Evolutionary conservation across 345 rosid genomes (phyloP).

Genomic region (Camelina laxa): DNA sequence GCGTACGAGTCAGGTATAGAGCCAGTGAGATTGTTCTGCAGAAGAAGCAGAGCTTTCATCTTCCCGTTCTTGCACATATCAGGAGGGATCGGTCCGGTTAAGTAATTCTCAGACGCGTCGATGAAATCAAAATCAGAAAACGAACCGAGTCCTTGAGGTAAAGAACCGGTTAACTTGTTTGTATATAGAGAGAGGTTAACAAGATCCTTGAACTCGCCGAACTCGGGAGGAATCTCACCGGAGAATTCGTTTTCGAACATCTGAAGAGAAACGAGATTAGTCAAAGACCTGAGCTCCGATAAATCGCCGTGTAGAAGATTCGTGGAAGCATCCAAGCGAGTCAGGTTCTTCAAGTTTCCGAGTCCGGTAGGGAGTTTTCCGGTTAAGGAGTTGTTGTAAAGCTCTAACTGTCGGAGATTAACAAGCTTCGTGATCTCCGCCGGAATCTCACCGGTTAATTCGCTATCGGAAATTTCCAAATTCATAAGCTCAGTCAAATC

Average conservation of each 20-base stretch:
- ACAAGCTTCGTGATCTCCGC: conserved; percentile 57
- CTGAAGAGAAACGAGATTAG: conserved; percentile 67
- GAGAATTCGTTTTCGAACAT: conserved; percentile 57
- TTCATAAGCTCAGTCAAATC: conserved; percentile 57
- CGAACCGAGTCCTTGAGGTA: conserved; percentile 76
- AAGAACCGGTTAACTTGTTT: conserved; percentile 68
- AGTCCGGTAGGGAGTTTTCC: conserved; percentile 77
- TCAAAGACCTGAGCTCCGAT: conserved; percentile 60
- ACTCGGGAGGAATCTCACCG: conserved; percentile 76
- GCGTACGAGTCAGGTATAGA: conserved; percentile 72
- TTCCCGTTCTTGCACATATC: conserved; percentile 85
- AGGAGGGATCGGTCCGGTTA: conserved; percentile 82
- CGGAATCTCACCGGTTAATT: conserved; percentile 65
- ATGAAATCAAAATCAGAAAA: conserved; percentile 71
- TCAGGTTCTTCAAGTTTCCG: conserved; percentile 64
- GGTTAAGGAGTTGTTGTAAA: conserved; percentile 58
- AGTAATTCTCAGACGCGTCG: conserved; percentile 78
- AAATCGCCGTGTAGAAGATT: conserved; percentile 66
- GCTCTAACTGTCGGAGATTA: conserved; percentile 74
- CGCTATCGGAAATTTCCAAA: conserved; percentile 62
- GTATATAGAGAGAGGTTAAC: conserved; percentile 72
- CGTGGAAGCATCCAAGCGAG: conserved; percentile 63
- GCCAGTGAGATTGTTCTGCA: conserved; percentile 77
- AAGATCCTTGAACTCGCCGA: conserved; percentile 67
- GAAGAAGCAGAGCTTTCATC: conserved; percentile 66